Percentiles rank a stretch among this genome's conserved stretches.
phyloP scores from a whole-genome alignment of 805 yeast species.

The Starmera quercuum region DNA sequence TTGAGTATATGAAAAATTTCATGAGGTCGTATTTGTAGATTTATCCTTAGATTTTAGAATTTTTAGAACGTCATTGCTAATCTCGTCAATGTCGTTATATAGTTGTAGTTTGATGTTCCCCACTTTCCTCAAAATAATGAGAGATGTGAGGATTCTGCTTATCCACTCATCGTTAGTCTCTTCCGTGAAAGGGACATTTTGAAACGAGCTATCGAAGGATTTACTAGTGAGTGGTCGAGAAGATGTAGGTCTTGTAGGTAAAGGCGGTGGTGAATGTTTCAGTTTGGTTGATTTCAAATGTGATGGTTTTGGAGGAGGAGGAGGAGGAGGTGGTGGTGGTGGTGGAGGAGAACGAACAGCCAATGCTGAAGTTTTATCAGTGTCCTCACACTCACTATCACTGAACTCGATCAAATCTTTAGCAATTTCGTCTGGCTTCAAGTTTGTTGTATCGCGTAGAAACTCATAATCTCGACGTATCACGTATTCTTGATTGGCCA shows the following conservation, averaged over 20 bases:
- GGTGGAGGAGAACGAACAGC: not conserved
- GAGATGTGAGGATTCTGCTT: slow-evolving; percentile 31
- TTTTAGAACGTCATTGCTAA: slow-evolving; percentile 16
- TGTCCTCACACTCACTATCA: slow-evolving; percentile 8
- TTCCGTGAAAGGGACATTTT: slow-evolving; percentile 27
- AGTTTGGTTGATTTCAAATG: not conserved
- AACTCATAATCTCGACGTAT: too few relatives aligned
- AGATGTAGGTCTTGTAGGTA: slow-evolving; percentile 11
- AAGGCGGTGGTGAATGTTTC: not conserved
- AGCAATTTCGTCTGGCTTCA: slow-evolving; percentile 7
- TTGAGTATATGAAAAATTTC: too few relatives aligned
- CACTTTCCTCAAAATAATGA: slow-evolving; percentile 12
- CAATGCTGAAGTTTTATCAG: not conserved
- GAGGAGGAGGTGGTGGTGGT: slow-evolving; percentile 1
- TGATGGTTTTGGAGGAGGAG: slow-evolving; percentile 6
- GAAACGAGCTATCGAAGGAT: too few relatives aligned
- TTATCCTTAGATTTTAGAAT: not conserved
- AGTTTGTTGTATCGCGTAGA: too few relatives aligned
- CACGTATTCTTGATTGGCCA: too few relatives aligned
- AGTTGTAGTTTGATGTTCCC: slow-evolving; percentile 11
- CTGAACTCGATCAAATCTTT: slow-evolving; percentile 31
- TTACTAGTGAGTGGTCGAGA: too few relatives aligned
- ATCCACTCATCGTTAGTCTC: slow-evolving; percentile 51
- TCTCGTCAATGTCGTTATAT: slow-evolving; percentile 16
- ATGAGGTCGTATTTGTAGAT: not conserved